Evolutionary conservation across 208 protist species (phyloP), one percentile per base, ranked within the genome.

Genomic region (Porcisia hertigi): DNA sequence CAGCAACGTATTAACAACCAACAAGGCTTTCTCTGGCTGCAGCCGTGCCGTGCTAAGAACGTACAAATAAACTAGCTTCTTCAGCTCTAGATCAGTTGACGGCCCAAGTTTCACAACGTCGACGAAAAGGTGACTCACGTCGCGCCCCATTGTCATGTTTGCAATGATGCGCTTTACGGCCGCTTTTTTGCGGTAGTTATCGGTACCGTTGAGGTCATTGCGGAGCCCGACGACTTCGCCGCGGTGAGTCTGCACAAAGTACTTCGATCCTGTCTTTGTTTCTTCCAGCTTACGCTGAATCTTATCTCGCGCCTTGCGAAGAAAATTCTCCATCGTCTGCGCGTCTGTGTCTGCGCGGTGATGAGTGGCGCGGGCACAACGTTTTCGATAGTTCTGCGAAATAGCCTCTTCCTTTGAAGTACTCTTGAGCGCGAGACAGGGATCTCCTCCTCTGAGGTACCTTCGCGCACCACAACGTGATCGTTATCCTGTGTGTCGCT

Each of bases 31-130:
- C 57, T 99, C 98, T 41, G 99, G 99, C 78, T 99, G 96, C 69
- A 96, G 92, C 79, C 99, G 99, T 8, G 99, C 98, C 67, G 99
- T 99, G 88, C 99, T 99, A 74, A 99, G 99, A 12, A 99, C 87
- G 79, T 99, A 99, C n/a, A 99, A 91, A 82, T 99, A 99, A 0
- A 99, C 98, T 0, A 99, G 94, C 87, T 99, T 99, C 90, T 99
- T 99, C 2, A 99, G 81, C 83, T 99, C 99, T 8, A 99, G 81
- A 85, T 99, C 99, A 36, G 88, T 87, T 3, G 99, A 99, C 73
- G 99, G 96, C 66, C 99, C 99, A 66, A 98, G 98, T 79, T 99
- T 99, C 23, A 99, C 86, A 0, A 99, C 98, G 72, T 99, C 97
- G 14, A 98, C 85, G 71, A 99, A 99, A 43, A 98, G 90, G 66